Percentiles rank a stretch among this genome's conserved stretches.
Conservation (phyloP, 1,284 basidiomycete species). For the Naganishia cerealis region DNA sequence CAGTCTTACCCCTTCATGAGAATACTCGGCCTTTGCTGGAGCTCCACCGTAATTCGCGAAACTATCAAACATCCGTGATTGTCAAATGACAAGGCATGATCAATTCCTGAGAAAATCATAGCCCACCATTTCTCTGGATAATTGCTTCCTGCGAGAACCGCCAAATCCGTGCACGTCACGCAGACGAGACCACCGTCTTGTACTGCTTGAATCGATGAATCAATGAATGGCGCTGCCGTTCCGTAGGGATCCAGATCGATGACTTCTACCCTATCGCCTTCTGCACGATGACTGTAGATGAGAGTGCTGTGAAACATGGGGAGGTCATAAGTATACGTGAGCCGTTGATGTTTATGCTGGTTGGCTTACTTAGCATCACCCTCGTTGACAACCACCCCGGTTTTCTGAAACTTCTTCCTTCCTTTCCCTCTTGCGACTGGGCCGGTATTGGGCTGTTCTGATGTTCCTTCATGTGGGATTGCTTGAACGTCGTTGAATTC, state of each 20-base stretch:
- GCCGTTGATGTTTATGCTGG: background rate
- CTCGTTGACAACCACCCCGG: slow-evolving; percentile 64
- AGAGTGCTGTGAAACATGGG: slow-evolving; percentile 61
- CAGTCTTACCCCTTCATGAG: slow-evolving; percentile 77
- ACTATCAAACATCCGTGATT: slow-evolving; percentile 56
- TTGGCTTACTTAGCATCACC: slow-evolving; percentile 81
- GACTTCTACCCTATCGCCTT: slow-evolving; percentile 77
- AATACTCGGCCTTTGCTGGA: slow-evolving; percentile 85
- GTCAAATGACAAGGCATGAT: background rate
- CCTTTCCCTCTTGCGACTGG: slow-evolving; percentile 48
- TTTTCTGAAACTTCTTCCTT: slow-evolving; percentile 61
- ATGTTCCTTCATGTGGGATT: slow-evolving; percentile 24
- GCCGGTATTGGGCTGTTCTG: slow-evolving; percentile 30
- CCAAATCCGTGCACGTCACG: slow-evolving; percentile 93
- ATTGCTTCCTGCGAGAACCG: slow-evolving; percentile 88
- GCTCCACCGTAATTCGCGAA: slow-evolving; percentile 96
- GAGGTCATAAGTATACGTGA: background rate
- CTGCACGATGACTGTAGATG: slow-evolving; percentile 84
- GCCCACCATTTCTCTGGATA: slow-evolving; percentile 91
- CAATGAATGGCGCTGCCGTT: slow-evolving; percentile 93
- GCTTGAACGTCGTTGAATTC: slow-evolving; percentile 78
- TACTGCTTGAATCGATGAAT: slow-evolving; percentile 89
- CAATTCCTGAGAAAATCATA: background rate
- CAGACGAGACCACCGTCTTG: slow-evolving; percentile 87
- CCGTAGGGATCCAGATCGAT: slow-evolving; percentile 98